phyloP scores from a whole-genome alignment of 805 yeast genomes.

The Cyberlindnera suaveolens region DNA sequence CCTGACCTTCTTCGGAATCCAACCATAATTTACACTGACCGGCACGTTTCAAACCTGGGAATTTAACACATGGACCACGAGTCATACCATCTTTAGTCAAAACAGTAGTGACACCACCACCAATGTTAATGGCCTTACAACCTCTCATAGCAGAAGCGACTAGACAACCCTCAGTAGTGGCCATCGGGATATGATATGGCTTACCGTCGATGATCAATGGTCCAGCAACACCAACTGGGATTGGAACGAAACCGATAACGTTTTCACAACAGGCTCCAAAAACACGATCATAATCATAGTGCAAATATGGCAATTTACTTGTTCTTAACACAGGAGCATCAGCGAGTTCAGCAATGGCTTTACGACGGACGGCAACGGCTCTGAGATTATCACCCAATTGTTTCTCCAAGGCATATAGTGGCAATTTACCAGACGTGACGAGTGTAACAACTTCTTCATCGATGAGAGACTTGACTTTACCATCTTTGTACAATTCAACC shows the following conservation, averaged over 20 bases:
- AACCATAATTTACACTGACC: constrained; percentile 95
- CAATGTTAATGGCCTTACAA: constrained; percentile 94
- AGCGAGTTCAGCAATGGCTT: constrained; percentile 80
- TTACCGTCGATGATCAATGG: constrained; percentile 88
- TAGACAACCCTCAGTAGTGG: constrained; percentile 97
- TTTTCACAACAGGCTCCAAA: constrained; percentile 99
- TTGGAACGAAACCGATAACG: constrained; percentile 92
- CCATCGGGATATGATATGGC: constrained; percentile 93
- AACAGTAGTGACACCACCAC: constrained; percentile 93
- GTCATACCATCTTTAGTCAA: constrained; percentile 98
- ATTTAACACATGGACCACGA: constrained; percentile 96
- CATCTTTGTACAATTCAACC: constrained; percentile 56
- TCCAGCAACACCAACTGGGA: constrained; percentile 98
- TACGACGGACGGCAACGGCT: constrained; percentile 91
- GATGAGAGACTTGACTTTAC: constrained; percentile 56
- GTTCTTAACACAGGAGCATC: constrained; percentile 74
- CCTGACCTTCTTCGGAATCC: constrained; percentile 92
- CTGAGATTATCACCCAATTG: constrained; percentile 83
- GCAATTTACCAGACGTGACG: constrained; percentile 71
- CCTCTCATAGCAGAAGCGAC: constrained; percentile 99
- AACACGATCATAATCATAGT: constrained; percentile 91
- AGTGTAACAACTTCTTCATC: constrained; percentile 72
- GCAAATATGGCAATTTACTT: constrained; percentile 66
- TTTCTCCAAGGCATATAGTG: constrained; percentile 91
- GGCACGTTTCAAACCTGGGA: constrained; percentile 76